Evolutionary conservation across 768 basidiomycete species (phyloP), one percentile per base, ranked within the genome.

Genomic region (Trametes cinnabarina): DNA sequence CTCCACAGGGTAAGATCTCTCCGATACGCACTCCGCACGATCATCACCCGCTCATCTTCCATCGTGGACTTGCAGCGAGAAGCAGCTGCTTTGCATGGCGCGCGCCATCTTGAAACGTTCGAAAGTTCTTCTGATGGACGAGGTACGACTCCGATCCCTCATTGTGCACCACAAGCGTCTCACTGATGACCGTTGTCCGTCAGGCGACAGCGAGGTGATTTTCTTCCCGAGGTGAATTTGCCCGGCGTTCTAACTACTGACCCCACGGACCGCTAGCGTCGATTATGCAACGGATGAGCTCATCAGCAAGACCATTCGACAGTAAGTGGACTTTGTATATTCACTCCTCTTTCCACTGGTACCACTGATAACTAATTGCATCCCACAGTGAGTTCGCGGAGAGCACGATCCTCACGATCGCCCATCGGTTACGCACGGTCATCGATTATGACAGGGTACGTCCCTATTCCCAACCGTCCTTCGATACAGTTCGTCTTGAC

Each of bases 231-330:
- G n/a, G n/a, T n/a, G n/a, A n/a, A n/a, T 50, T 48, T 20, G 20
- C 35, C 32, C 23, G 14, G 20, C 12, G 46, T n/a, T 20, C 17
- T 57, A 10, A 23, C 39, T 54, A 58, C 47, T 48, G 49, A 55
- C 60, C 19, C 34, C 30, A 11, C 28, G 5, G 44, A n/a, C 50
- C 39, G 7, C 47, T 37, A 83, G 81, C 60, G 90, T 91, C 46
- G 90, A 92, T 68, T 90, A 93, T 69, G 90, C 90, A 20, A 94
- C 93, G 0, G 92, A 95, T 68, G 91, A 93, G 66, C 77, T 94
- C 3, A 94, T 92, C 63, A 79, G 87, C 35, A 87, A 87, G 67
- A 90, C 89, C 3, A 92, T 92, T 42, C 74, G 88, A 74, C 83
- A 85, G 90, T 92, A 66, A 68, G 85, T 76, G 37, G 28, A 46